Evolutionary conservation across 2,329 filamentous ascomycete species (phyloP).

Genomic region (Botrytis byssoidea): DNA sequence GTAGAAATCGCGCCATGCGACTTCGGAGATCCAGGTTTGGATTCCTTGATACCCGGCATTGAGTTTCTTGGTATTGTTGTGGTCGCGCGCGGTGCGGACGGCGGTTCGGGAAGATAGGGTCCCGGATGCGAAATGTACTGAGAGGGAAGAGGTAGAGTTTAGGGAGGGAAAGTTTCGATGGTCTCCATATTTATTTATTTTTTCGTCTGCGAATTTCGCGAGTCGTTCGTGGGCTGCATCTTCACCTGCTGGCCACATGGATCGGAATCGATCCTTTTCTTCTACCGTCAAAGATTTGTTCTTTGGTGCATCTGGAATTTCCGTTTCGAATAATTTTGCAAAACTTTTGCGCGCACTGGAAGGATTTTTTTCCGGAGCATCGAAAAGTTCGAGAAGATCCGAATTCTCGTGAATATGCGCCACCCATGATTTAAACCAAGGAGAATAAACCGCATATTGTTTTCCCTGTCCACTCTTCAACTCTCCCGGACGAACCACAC

Average conservation of each 20-base stretch:
- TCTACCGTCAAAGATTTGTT: conserved; percentile 61
- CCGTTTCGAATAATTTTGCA: conserved; percentile 55
- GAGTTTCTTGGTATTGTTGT: conserved; percentile 63
- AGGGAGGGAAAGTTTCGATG: conserved; percentile 64
- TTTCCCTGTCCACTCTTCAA: conserved; percentile 67
- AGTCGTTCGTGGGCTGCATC: conserved; percentile 66
- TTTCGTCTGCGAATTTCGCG: conserved; percentile 64
- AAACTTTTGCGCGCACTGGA: conserved; percentile 46
- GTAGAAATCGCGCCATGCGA: conserved; percentile 88
- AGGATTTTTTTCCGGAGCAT: conserved; percentile 58
- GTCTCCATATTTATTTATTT: conserved; percentile 59
- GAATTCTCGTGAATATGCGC: conserved; percentile 68
- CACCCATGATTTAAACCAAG: conserved; percentile 79
- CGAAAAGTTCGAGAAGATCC: conserved; percentile 61
- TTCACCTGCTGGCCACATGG: conserved; percentile 74
- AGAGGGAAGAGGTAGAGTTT: conserved; percentile 65
- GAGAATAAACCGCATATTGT: conserved; percentile 81
- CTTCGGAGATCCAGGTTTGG: conserved; percentile 73
- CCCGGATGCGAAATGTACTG: conserved; percentile 70
- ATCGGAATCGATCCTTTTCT: conserved; percentile 55
- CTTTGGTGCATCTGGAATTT: conserved; percentile 60
- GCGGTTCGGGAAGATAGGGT: conserved; percentile 67
- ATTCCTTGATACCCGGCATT: conserved; percentile 66
- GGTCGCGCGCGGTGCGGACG: conserved; percentile 59
- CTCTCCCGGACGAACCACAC: conserved; percentile 72